A percentile compares a stretch with the other conserved stretches of the same genome.
phyloP scores from a whole-genome alignment of 352 stramenopile genomes.

The Pythium periplocum region DNA sequence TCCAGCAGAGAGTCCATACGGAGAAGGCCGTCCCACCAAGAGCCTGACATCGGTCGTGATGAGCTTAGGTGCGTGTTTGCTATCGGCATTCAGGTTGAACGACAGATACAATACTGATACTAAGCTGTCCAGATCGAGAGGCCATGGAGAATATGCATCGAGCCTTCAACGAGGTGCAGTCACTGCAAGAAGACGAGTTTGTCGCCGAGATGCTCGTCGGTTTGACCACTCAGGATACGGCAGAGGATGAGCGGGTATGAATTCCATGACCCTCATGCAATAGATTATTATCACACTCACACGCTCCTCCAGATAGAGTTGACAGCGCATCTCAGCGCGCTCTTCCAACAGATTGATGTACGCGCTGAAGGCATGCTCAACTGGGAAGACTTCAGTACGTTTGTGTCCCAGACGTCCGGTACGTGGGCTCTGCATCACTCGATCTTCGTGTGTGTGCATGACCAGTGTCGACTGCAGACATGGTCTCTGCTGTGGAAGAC shows the following conservation, averaged over 20 bases:
- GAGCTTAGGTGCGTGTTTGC: too few species aligned
- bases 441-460: too few species aligned
- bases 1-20: too few species aligned
- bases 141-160: slow-evolving; percentile 29
- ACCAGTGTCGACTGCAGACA: slow-evolving; percentile 2
- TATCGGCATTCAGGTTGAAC: too few species aligned
- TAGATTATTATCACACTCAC: too few species aligned
- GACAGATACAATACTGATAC: too few species aligned
- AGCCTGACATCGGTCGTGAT: too few species aligned
- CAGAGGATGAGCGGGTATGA: slow-evolving; percentile 23
- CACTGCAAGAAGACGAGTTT: slow-evolving; percentile 41
- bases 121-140: slow-evolving; percentile 24
- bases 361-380: slow-evolving; percentile 21
- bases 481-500: slow-evolving; percentile 13
- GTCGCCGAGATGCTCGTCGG: slow-evolving; percentile 26
- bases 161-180: slow-evolving; percentile 27
- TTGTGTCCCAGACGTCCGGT: slow-evolving; percentile 39
- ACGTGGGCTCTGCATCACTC: not conserved
- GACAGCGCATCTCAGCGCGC: slow-evolving; percentile 24
- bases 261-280: too few species aligned
- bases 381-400: slow-evolving; percentile 42
- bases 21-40: too few species aligned
- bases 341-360: slow-evolving; percentile 41
- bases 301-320: slow-evolving; percentile 21
- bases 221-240: slow-evolving; percentile 15